A percentile compares a stretch with the other conserved stretches of the same genome.
phyloP scores from a whole-genome alignment of 225 moss, liverwort and hornwort species.

The Anthoceros angustus region DNA sequence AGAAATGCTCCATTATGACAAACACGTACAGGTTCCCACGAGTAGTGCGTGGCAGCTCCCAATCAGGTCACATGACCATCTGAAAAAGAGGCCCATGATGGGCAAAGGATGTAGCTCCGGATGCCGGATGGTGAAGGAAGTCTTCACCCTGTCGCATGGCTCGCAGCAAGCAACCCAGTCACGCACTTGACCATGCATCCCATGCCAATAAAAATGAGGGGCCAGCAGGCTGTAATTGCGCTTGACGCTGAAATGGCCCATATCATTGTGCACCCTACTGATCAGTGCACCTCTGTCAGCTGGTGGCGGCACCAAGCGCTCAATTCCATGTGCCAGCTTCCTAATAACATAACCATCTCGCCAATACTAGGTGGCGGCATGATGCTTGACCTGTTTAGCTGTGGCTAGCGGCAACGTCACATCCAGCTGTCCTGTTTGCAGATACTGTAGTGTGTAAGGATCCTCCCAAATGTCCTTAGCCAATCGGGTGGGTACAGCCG shows the following conservation, averaged over 20 bases:
- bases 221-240: slow-evolving; percentile 8
- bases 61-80: slow-evolving; percentile 6
- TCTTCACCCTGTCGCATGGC: slow-evolving; percentile 3
- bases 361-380: neutral
- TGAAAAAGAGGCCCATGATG: neutral
- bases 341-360: neutral
- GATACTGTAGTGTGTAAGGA: too few relatives aligned
- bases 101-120: slow-evolving; percentile 9
- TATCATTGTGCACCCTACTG: slow-evolving; percentile 5
- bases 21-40: neutral
- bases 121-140: neutral
- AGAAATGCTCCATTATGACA: slow-evolving; percentile 5
- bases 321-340: slow-evolving; percentile 4
- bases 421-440: too few relatives aligned
- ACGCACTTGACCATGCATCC: neutral
- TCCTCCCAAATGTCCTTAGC: too few relatives aligned
- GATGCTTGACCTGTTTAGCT: neutral
- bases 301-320: slow-evolving; percentile 6
- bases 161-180: slow-evolving; percentile 1
- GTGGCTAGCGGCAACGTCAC: too few relatives aligned
- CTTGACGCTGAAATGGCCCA: slow-evolving; percentile 10
- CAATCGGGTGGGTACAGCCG: too few relatives aligned
- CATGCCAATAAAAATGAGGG: neutral
- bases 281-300: neutral
- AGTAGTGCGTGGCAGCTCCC: neutral